A percentile compares a stretch with the other conserved stretches of the same genome.
phyloP scores from a whole-genome alignment of 345 rosid genomes.

The Sisymbrium altissimum region DNA sequence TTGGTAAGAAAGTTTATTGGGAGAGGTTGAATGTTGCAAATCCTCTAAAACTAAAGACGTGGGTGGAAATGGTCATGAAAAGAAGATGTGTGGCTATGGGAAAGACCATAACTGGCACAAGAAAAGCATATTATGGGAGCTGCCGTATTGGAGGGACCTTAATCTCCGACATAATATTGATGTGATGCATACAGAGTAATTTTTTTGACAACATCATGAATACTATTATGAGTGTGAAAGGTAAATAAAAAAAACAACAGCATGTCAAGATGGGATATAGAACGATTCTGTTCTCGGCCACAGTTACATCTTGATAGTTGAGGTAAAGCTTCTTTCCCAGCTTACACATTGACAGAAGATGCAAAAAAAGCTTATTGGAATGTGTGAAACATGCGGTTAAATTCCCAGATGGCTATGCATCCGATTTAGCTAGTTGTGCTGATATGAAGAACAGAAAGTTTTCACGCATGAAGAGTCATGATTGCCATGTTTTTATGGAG shows the following conservation, averaged over 20 bases:
- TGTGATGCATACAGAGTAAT: background rate
- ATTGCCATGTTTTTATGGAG: no score
- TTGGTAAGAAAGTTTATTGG: background rate
- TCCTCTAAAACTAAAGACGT: background rate
- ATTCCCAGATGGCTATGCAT: no score
- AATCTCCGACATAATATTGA: background rate
- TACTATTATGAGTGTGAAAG: background rate
- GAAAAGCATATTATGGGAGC: background rate
- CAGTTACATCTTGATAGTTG: background rate
- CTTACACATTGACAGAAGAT: no score
- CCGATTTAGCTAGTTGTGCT: no score
- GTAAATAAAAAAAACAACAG: background rate
- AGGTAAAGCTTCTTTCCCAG: background rate
- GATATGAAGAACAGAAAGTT: no score
- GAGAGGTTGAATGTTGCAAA: background rate
- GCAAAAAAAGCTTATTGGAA: no score
- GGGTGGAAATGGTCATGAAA: no score
- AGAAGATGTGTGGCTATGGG: no score
- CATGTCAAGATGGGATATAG: background rate
- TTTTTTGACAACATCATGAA: background rate
- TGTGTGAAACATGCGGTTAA: no score
- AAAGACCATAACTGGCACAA: no score
- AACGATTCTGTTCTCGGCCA: background rate
- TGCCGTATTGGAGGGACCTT: background rate
- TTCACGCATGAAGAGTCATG: no score